Base-by-base conservation (phyloP, 768 basidiomycete genomes). In the Agrocybe praecox region DNA sequence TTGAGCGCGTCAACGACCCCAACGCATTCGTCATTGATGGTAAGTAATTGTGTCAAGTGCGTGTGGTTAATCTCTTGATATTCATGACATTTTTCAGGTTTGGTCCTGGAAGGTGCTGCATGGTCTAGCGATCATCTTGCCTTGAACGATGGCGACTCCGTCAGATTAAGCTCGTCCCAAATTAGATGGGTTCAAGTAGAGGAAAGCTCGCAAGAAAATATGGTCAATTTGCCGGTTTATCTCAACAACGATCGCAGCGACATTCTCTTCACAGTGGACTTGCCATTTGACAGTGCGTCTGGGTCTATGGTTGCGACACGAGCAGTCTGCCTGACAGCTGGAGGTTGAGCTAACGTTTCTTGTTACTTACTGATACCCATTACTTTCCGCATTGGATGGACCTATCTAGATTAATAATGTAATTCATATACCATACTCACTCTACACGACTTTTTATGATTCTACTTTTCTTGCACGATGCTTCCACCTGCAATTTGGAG, bases 141-240 rank as follows among this genome's bases (percentile, higher is more conserved):
- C n/a, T 80, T 97, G 55, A 97, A 94, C 67, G 84, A 94, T 57
- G 94, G 95, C 23, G 87, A 92, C 62, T 76, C 86, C n/a, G 85
- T 91, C 42, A 78, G 89, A 42, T 76, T 96, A 46, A 83, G 84
- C 51, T 82, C 93, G 21, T 96, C 92, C 9, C 93, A 94, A 68
- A 77, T 98, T 44, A 83, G 88, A 49, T 98, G 96, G 96, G 84
- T 90, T 2, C 90, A 93, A 67, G 69, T 72, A 8, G 75, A 80
- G 36, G 80, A 79, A 33, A 64, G 70, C 6, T 52, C 74, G 17
- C 66, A 67, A 33, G 67, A 67, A 32, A 74, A 73, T 50, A 63
- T 84, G 53, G 90, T 96, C 65, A 90, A 88, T 61, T 76, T 98
- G 19, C 96, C 96, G 0, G 92, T 97, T 44, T 98, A 97, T 72